A percentile compares a stretch with the other conserved stretches of the same genome.
These are phyloP conservation scores for Drechslerella coelobrocha DNA, from an alignment of 2,329 filamentous ascomycete genomes.

Conservation along the genomic window DNA sequence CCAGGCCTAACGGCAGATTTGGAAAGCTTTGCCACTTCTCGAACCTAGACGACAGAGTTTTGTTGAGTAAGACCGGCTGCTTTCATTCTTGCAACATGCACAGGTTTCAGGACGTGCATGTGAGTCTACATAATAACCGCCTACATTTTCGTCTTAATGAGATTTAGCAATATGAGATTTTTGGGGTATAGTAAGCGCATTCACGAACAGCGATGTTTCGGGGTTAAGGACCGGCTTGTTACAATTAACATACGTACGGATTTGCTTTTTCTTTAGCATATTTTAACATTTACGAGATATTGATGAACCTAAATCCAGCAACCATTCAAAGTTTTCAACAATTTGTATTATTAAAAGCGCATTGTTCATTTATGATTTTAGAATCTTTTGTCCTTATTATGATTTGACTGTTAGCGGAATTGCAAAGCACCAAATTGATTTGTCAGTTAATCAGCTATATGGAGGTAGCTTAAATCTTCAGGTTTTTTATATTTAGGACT, in stretches of 20 bases:
- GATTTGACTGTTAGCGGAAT: background rate
- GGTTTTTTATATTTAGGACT: too few species aligned
- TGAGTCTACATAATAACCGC: background rate
- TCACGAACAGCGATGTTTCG: background rate
- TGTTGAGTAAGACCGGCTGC: background rate
- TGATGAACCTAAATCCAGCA: too few species aligned
- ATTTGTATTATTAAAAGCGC: background rate
- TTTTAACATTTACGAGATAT: background rate
- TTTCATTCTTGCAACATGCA: background rate
- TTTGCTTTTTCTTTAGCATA: background rate
- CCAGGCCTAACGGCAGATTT: background rate
- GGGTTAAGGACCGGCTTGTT: background rate
- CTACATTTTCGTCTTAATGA: too few species aligned
- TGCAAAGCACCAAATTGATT: too few species aligned
- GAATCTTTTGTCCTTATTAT: background rate
- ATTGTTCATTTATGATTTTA: background rate
- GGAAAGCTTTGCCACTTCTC: background rate
- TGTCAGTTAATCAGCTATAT: too few species aligned
- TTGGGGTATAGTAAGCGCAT: background rate
- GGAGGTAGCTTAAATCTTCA: too few species aligned
- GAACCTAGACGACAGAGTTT: constrained; percentile 20
- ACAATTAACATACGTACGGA: background rate
- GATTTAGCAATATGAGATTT: background rate
- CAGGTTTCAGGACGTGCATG: constrained; percentile 25
- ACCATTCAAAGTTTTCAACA: too few species aligned